Conservation (phyloP, 116 monocot genomes). For the Trichopus zeylanicus region DNA sequence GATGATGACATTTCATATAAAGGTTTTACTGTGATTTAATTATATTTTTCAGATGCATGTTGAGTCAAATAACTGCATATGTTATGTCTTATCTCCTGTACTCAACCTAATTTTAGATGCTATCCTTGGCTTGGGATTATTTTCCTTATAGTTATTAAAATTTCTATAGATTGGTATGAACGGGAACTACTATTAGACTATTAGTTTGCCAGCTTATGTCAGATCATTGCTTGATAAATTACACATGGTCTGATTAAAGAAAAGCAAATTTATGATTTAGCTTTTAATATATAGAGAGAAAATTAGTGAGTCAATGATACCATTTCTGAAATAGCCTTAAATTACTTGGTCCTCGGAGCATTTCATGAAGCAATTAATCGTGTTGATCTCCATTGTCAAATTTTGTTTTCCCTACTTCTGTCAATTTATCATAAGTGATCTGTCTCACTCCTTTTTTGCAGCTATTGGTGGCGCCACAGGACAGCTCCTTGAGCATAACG, state of each 20-base stretch:
- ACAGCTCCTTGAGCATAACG: conserved; percentile 62
- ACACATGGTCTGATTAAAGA: not conserved
- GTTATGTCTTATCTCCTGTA: no score
- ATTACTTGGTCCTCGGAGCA: not conserved
- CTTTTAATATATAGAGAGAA: not conserved
- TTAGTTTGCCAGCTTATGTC: no score
- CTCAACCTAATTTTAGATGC: not conserved
- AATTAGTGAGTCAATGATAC: no score
- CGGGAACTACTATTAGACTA: no score
- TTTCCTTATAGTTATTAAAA: no score
- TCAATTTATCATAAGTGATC: not conserved
- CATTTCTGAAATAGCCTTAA: no score
- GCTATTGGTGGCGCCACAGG: conserved; percentile 75
- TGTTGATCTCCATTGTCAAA: no score
- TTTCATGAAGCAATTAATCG: not conserved
- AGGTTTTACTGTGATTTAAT: conserved; percentile 27
- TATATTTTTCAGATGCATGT: not conserved
- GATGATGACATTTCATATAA: conserved; percentile 74
- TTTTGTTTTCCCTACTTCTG: not conserved
- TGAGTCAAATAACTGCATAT: not conserved
- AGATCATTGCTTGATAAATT: no score
- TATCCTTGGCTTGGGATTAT: no score
- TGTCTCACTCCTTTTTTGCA: conserved; percentile 21
- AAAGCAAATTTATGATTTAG: not conserved
- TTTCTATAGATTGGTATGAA: no score